Evolutionary conservation across 805 yeast genomes (phyloP).

Genomic region (Hanseniaspora pseudoguilliermondii): DNA sequence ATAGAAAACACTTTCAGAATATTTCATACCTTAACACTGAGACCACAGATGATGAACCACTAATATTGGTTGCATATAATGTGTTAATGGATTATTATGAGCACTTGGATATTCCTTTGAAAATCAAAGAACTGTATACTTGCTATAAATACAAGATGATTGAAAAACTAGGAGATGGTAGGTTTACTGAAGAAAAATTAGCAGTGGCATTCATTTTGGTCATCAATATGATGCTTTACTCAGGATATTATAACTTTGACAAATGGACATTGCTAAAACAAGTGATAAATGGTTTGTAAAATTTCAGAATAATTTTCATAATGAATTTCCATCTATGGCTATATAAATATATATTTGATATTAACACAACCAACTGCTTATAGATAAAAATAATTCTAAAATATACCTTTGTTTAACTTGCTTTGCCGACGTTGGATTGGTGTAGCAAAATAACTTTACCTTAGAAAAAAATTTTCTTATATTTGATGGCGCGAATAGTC

Average conservation of each 20-base stretch:
- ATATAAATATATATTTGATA: neutral
- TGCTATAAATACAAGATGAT: neutral
- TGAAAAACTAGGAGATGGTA: neutral
- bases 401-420: too few species aligned
- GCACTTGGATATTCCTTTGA: constrained; percentile 4
- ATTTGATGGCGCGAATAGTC: too few species aligned
- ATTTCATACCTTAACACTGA: neutral
- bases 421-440: too few species aligned
- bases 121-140: neutral
- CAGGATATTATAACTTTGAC: constrained; percentile 2
- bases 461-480: too few species aligned
- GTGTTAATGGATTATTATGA: neutral
- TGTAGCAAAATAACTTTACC: too few species aligned
- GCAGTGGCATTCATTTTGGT: neutral
- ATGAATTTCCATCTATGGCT: neutral
- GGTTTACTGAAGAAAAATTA: neutral
- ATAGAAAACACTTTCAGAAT: neutral
- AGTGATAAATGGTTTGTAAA: neutral
- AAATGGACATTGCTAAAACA: neutral
- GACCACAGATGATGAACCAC: neutral
- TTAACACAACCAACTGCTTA: too few species aligned
- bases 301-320: neutral
- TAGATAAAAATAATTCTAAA: too few species aligned
- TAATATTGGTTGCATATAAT: neutral
- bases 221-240: neutral